Evolutionary conservation across 768 basidiomycete species (phyloP).

Genomic region (Kwoniella newhampshirensis): DNA sequence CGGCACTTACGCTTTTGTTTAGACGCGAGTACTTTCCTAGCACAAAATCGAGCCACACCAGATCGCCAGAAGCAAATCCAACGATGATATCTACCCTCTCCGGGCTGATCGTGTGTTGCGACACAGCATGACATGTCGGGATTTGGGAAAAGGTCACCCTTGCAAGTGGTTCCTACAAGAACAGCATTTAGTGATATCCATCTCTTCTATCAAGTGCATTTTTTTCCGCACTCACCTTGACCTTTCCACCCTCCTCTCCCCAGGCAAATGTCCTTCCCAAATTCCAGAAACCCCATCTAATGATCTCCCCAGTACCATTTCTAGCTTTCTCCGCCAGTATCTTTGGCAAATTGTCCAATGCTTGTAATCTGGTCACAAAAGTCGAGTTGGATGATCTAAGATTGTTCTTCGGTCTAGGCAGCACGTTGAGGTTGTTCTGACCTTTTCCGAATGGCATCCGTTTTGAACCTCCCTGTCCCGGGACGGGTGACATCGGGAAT

Average conservation of each 20-base stretch:
- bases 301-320: slow-evolving; percentile 66
- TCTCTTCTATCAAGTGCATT: too few species aligned
- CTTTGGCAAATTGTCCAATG: slow-evolving; percentile 71
- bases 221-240: slow-evolving; percentile 63
- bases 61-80: slow-evolving; percentile 90
- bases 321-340: slow-evolving; percentile 64
- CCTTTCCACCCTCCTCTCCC: slow-evolving; percentile 79
- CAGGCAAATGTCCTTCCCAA: slow-evolving; percentile 78
- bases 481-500: slow-evolving; percentile 19
- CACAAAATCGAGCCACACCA: slow-evolving; percentile 83
- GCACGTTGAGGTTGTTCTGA: slow-evolving; percentile 11
- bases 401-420: slow-evolving; percentile 79
- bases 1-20: slow-evolving; percentile 49
- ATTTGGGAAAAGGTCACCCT: slow-evolving; percentile 79
- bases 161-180: slow-evolving; percentile 75
- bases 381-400: slow-evolving; percentile 87
- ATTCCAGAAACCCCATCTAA: slow-evolving; percentile 84
- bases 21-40: slow-evolving; percentile 48
- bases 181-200: slow-evolving; percentile 1
- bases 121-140: slow-evolving; percentile 90
- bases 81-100: slow-evolving; percentile 83
- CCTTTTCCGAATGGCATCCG: slow-evolving; percentile 31
- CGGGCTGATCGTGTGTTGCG: slow-evolving; percentile 70
- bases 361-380: slow-evolving; percentile 84
- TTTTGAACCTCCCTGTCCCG: slow-evolving; percentile 16